A percentile compares a stretch with the other conserved stretches of the same genome.
phyloP scores from a whole-genome alignment of 805 yeast genomes.

The Wickerhamiella azymoides region DNA sequence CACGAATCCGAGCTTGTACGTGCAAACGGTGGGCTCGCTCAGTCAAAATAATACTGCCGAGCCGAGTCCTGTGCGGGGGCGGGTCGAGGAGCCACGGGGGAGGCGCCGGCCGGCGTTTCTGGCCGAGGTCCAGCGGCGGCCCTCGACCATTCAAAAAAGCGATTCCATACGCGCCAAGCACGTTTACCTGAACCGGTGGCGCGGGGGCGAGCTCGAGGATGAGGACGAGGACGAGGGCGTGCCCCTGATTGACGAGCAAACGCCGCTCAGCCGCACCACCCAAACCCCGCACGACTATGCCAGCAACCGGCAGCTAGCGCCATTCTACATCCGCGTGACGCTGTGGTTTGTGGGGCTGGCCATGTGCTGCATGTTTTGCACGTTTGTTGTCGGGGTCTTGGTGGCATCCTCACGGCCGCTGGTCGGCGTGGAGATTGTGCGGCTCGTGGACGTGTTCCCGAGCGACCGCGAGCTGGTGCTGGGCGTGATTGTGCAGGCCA shows the following conservation, averaged over 20 bases:
- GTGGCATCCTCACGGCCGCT: constrained; percentile 79
- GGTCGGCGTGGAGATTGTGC: constrained; percentile 44
- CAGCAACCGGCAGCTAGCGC: constrained; percentile 2
- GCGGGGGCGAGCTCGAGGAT: constrained; percentile 31
- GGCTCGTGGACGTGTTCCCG: constrained; percentile 59
- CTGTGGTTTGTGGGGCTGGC: constrained; percentile 23
- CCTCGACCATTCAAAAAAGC: background rate
- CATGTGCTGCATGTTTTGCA: constrained; percentile 30
- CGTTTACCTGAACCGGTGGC: constrained; percentile 19
- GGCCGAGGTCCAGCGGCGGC: background rate
- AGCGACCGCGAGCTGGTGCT: constrained; percentile 77
- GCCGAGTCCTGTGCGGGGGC: background rate
- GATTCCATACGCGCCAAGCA: constrained; percentile 19
- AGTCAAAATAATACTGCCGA: constrained; percentile 3
- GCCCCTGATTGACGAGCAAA: constrained; percentile 32
- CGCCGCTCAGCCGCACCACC: constrained; percentile 19
- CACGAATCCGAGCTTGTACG: background rate
- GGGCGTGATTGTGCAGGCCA: constrained; percentile 61
- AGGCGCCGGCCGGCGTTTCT: constrained; percentile 1
- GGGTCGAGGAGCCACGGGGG: constrained; percentile 1
- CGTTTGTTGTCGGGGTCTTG: constrained; percentile 71
- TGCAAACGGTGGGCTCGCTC: constrained; percentile 1
- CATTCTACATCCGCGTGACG: constrained; percentile 20
- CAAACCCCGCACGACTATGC: constrained; percentile 36
- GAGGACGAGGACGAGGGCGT: constrained; percentile 31